phyloP scores from a whole-genome alignment of 352 stramenopile species.

The Globisporangium alternatum region DNA sequence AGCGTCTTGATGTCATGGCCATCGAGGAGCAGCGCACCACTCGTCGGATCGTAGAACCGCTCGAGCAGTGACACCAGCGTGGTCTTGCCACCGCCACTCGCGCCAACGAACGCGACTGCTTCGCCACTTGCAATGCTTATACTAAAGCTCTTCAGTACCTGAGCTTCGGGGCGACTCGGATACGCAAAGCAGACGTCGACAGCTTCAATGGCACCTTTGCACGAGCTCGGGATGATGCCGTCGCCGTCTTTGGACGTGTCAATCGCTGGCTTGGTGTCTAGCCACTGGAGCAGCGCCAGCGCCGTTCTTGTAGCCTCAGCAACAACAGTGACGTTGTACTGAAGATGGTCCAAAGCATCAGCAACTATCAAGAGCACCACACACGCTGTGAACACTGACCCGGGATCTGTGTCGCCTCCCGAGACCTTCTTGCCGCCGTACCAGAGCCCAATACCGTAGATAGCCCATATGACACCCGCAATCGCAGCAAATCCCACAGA shows the following conservation, averaged over 20 bases:
- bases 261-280: neutral
- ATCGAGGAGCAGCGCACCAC: neutral
- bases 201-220: neutral
- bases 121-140: neutral
- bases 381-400: neutral
- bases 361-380: neutral
- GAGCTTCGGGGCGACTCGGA: neutral
- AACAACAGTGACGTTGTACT: neutral
- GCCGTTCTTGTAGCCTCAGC: neutral
- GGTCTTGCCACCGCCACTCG: neutral
- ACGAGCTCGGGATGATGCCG: neutral
- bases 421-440: neutral
- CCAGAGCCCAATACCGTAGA: no score
- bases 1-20: no score
- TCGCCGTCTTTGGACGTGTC: neutral
- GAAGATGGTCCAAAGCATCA: neutral
- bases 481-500: no score
- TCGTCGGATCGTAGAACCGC: conserved; percentile 1
- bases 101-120: neutral
- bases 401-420: neutral
- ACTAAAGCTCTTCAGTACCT: neutral
- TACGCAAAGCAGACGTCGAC: neutral
- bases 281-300: neutral
- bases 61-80: neutral
- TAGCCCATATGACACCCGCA: no score